Base-by-base conservation (phyloP, 192 early-diverging fungal genomes). In the Radiomyces spectabilis region DNA sequence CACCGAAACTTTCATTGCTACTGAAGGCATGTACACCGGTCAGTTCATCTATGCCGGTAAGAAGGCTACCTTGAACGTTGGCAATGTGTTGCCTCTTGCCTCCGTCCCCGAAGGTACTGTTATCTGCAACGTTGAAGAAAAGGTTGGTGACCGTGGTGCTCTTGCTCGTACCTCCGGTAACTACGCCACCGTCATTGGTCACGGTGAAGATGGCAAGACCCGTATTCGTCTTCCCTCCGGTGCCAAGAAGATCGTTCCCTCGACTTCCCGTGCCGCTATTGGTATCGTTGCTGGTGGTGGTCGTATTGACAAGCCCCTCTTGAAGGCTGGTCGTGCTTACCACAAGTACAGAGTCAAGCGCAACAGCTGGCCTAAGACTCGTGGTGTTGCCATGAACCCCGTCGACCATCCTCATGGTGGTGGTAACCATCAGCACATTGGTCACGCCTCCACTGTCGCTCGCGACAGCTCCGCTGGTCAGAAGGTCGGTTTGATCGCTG, bases 341-440 rank as follows among this genome's bases (percentile, higher is more conserved):
- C 92, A 90, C 90, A 97, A 97, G 86, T 93, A 87, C 88, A 83
- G 82, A 61, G 97, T 87, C 80, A 99, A 99, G 91, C 88, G 94
- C 69, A 96, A 99, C 92, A 83, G 77, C 67, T 99, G 96, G 96
- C 96, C 96, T 66, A 91, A 88, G 75, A 99, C 96, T 80, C 93
- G 97, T 92, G 95, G 95, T 96, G 95, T 98, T 81, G 95, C 94
- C 75, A 98, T 98, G 95, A 98, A 98, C 87, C 95, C 95, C 49
- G 76, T 78, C n/a, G 86, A 89, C 73, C 88, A 90, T 85, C 86
- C 86, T 62, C 88, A 90, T 74, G 89, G 89, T 91, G 95, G 95
- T 93, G 94, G 95, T 98, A 99, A 99, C 90, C 96, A 99, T 77
- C 96, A 99, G 85, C 95, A 99, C 81, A 97, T 99, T 79, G 96